Evolutionary conservation across 129 eudicot genomes (phyloP).

Genomic region (Saussurea involucrata): DNA sequence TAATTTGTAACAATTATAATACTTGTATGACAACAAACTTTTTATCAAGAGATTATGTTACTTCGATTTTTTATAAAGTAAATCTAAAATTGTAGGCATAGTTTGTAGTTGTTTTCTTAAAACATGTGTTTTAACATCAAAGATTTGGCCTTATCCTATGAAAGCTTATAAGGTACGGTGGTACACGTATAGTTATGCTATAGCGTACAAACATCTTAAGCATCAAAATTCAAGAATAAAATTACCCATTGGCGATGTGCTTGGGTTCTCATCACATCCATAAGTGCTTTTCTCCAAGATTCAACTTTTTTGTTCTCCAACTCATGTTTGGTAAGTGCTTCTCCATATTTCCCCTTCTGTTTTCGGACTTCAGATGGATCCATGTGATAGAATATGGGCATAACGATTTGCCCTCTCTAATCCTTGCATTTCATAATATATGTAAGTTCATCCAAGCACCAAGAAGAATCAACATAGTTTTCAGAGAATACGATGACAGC

Average conservation of each 20-base stretch:
- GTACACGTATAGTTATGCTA: no score
- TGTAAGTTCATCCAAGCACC: conserved; percentile 25
- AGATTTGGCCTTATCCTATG: no score
- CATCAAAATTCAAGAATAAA: background rate
- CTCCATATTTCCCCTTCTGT: background rate
- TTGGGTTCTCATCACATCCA: no score
- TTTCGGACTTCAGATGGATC: background rate
- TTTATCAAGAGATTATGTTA: no score
- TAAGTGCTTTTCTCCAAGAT: conserved; percentile 10
- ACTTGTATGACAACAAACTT: no score
- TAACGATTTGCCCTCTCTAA: background rate
- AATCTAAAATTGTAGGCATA: no score
- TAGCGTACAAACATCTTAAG: no score
- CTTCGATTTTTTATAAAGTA: no score
- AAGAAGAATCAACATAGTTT: background rate
- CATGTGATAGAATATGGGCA: conserved; percentile 13
- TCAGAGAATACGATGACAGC: background rate
- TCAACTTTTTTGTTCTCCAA: conserved; percentile 12
- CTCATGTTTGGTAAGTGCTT: conserved; percentile 5
- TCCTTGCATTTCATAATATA: background rate
- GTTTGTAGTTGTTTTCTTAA: no score
- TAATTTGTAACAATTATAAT: no score
- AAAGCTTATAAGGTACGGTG: no score
- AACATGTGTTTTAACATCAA: no score
- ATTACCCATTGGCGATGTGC: conserved; percentile 12